Evolutionary conservation across 305 asterid genomes (phyloP).

Genomic region (Nicotiana rustica): DNA sequence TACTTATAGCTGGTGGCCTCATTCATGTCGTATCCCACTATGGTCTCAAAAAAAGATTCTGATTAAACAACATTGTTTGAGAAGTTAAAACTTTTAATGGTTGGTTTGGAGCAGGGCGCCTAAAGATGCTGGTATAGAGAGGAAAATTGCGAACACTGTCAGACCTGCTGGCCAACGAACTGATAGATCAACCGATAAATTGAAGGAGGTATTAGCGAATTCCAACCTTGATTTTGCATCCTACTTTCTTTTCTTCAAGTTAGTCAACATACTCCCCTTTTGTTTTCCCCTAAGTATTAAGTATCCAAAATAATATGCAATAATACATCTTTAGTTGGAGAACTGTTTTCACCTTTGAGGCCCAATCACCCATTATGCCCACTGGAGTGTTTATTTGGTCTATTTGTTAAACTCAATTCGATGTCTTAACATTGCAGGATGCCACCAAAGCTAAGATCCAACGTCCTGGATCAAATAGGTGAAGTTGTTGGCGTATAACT

Average conservation of each 20-base stretch:
- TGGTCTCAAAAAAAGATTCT: neutral
- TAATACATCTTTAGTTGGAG: neutral
- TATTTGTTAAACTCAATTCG: neutral
- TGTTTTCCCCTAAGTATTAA: neutral
- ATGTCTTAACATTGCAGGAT: neutral
- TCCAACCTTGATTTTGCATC: conserved; percentile 15
- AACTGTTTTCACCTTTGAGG: neutral
- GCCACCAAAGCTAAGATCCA: conserved; percentile 19
- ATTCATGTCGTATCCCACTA: neutral
- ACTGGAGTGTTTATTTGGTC: neutral
- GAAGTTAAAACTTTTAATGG: neutral
- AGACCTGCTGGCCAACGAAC: conserved; percentile 8
- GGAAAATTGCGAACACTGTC: conserved; percentile 16
- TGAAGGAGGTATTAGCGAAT: conserved; percentile 28
- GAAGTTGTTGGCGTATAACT: conserved; percentile 1
- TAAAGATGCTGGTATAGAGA: conserved; percentile 28
- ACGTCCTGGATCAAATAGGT: conserved; percentile 14
- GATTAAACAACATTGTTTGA: neutral
- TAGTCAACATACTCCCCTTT: neutral
- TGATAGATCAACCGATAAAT: neutral
- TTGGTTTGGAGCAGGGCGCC: conserved; percentile 13
- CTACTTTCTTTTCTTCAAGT: conserved; percentile 19
- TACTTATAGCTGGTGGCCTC: neutral
- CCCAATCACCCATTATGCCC: neutral
- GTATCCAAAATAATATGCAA: neutral